phyloP scores from a whole-genome alignment of 1,284 basidiomycete genomes.

The Cryptococcus wingfieldii region DNA sequence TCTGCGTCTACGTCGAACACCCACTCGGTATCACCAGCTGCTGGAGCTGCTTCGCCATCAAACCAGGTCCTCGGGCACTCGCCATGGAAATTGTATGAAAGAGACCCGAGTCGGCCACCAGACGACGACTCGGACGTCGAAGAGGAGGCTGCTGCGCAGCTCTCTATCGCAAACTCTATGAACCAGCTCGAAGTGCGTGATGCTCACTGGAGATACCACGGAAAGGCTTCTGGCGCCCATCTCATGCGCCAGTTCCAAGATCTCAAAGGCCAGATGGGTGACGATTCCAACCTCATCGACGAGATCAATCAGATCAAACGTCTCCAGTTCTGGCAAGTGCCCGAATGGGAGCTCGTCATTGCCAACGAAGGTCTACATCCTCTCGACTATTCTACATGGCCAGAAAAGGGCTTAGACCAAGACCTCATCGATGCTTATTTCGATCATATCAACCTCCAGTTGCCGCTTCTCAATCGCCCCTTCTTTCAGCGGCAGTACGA shows the following conservation, averaged over 20 bases:
- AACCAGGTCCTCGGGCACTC: slow-evolving; percentile 27
- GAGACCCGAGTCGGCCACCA: slow-evolving; percentile 28
- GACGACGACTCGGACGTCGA: slow-evolving; percentile 21
- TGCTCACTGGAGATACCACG: slow-evolving; percentile 59
- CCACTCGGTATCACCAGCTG: slow-evolving; percentile 13
- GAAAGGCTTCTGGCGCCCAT: slow-evolving; percentile 65
- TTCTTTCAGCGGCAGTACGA: slow-evolving; percentile 63
- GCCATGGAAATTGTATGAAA: slow-evolving; percentile 35
- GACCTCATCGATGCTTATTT: slow-evolving; percentile 69
- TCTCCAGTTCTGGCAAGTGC: slow-evolving; percentile 44
- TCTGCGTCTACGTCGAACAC: slow-evolving; percentile 1
- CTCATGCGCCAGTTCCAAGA: slow-evolving; percentile 63
- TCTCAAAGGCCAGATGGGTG: slow-evolving; percentile 51
- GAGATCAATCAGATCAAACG: slow-evolving; percentile 32
- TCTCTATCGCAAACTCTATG: slow-evolving; percentile 29
- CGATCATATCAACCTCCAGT: slow-evolving; percentile 56
- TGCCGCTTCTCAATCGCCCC: slow-evolving; percentile 72
- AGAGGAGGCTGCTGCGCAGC: slow-evolving; percentile 17
- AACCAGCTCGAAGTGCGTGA: slow-evolving; percentile 36
- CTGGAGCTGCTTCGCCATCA: slow-evolving; percentile 21
- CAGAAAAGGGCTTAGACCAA: slow-evolving; percentile 56
- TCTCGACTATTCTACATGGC: slow-evolving; percentile 44
- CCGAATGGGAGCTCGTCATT: slow-evolving; percentile 47
- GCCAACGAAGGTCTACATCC: slow-evolving; percentile 35
- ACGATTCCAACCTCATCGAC: slow-evolving; percentile 22